Conservation (phyloP, 2,329 filamentous ascomycete genomes). For the Pseudomassariella vexata region DNA sequence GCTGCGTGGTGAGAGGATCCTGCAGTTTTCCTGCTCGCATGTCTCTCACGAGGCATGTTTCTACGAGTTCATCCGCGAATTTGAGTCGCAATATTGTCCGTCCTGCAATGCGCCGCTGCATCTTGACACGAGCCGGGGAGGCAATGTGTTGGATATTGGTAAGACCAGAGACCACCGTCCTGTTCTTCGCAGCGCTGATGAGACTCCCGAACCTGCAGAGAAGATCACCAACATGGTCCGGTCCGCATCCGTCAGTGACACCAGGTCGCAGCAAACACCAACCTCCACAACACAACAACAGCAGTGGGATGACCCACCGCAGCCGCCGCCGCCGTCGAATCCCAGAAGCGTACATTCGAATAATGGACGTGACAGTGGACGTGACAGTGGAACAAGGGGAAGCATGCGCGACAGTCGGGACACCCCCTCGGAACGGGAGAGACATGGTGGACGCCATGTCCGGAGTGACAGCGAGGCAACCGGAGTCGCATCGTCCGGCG, state of each 20-base stretch:
- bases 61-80: slow-evolving; percentile 95
- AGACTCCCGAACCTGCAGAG: slow-evolving; percentile 48
- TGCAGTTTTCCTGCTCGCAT: slow-evolving; percentile 95
- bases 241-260: slow-evolving; percentile 66
- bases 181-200: slow-evolving; percentile 12
- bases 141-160: slow-evolving; percentile 92
- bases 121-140: slow-evolving; percentile 85
- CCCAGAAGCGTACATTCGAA: slow-evolving; percentile 28
- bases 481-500: slow-evolving; percentile 67
- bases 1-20: slow-evolving; percentile 82
- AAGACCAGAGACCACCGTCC: slow-evolving; percentile 17
- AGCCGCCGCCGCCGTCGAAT: slow-evolving; percentile 37
- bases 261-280: slow-evolving; percentile 43
- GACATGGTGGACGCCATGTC: no score
- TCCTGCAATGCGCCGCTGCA: slow-evolving; percentile 88
- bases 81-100: slow-evolving; percentile 90
- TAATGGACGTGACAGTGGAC: slow-evolving; percentile 22
- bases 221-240: slow-evolving; percentile 93
- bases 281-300: slow-evolving; percentile 56
- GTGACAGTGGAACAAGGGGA: slow-evolving; percentile 31
- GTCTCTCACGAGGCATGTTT: slow-evolving; percentile 98
- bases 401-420: slow-evolving; percentile 47
- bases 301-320: slow-evolving; percentile 62
- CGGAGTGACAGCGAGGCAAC: slow-evolving; percentile 77
- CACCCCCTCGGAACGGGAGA: slow-evolving; percentile 31